Base-by-base conservation (phyloP, 2,329 filamentous ascomycete species). In the Diplodia scrobiculata region DNA sequence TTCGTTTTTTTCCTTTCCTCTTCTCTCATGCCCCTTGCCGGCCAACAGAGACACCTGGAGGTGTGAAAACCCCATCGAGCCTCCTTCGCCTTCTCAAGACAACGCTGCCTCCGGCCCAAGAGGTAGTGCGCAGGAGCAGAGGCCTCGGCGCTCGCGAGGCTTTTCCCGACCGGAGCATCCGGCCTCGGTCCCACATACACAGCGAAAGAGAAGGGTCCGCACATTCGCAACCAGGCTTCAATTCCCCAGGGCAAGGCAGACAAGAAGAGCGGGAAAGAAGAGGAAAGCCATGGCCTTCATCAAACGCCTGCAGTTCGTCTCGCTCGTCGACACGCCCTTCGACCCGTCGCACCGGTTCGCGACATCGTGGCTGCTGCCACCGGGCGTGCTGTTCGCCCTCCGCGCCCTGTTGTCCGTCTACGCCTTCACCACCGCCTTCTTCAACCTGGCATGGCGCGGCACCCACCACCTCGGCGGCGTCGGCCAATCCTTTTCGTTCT, bases 331-430 rank as follows among this genome's bases (percentile, higher is more conserved):
- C 27, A 34, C 27, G 25, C 73, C 71, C 17, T 78, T 80, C 67
- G 82, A 84, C 71, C 73, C 76, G 32, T 77, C 84, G 50, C 84
- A 89, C 76, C 86, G 89, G 67, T 92, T 90, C 79, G 86, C 87
- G 76, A 95, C 91, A 17, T 96, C 91, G 14, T 96, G 91, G 91
- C 77, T 93, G 9, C 77, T 96, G n/a, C 78, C 86, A 27, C 89
- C 91, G 0, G 83, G 83, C 71, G 72, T 83, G 1, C 82, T 94
- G 55, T 87, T 86, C 70, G 78, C 75, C 63, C 74, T 84, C 60
- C 87, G 88, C 68, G 84, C 84, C 11, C 63, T 78, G 50, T 68
- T 79, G 65, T 74, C 75, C 67, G 73, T 91, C 68, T 96, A 94
- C 79, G 84, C 86, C 69, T 90, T 95, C 77, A 79, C 83, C 27